Percentiles rank a stretch among this genome's conserved stretches.
These are phyloP conservation scores for Ochromonas danica DNA, from an alignment of 108 stramenopile genomes.

Conservation along the genomic window DNA sequence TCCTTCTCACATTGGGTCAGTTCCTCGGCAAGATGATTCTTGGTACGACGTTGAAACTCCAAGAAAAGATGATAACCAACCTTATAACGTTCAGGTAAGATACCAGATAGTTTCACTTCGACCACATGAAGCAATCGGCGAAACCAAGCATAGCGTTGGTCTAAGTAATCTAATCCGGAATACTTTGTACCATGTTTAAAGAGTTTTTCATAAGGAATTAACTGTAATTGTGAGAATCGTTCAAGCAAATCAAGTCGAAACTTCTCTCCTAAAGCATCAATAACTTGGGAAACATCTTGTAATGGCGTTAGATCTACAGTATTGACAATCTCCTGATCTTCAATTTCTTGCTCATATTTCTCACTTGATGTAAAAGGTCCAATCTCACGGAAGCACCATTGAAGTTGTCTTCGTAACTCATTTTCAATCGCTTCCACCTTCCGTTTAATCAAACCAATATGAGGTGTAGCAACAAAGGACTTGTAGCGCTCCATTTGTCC, in stretches of 20 bases:
- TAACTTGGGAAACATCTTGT: neutral
- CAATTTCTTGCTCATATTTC: neutral
- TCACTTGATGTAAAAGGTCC: neutral
- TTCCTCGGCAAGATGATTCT: neutral
- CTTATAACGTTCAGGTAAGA: neutral
- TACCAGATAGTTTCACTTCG: neutral
- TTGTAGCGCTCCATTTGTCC: neutral
- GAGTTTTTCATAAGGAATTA: conserved; percentile 14
- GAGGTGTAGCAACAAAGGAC: neutral
- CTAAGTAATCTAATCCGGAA: neutral
- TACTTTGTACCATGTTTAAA: neutral
- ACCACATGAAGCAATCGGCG: neutral
- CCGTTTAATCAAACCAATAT: neutral
- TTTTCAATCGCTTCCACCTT: neutral
- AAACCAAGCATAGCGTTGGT: conserved; percentile 5
- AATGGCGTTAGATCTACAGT: neutral
- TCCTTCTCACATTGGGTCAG: neutral
- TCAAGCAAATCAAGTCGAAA: conserved; percentile 5
- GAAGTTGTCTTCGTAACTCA: neutral
- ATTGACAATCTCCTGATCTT: neutral
- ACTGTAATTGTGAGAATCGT: conserved; percentile 8
- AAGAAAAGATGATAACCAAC: neutral
- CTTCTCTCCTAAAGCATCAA: neutral
- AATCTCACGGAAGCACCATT: neutral
- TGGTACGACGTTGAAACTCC: neutral